phyloP scores from a whole-genome alignment of 306 rosid genomes.

The Acacia acuminata region DNA sequence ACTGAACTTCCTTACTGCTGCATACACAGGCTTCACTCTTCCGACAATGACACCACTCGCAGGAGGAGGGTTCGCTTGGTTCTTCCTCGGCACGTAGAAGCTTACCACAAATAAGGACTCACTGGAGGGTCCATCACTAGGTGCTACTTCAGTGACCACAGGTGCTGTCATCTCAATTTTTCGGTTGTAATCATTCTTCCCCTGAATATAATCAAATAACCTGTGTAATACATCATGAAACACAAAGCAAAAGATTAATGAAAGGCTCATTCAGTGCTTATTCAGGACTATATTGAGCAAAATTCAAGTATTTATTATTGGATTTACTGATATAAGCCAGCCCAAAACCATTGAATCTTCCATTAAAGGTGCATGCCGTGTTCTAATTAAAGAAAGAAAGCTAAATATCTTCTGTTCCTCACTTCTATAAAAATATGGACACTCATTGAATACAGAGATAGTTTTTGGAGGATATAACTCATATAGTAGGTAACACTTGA shows the following conservation, averaged over 20 bases:
- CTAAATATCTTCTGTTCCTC: background rate
- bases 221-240: constrained; percentile 35
- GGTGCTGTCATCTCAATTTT: constrained; percentile 91
- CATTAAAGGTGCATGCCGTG: background rate
- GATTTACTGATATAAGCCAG: no score
- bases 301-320: background rate
- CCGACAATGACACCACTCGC: constrained; percentile 66
- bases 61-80: constrained; percentile 77
- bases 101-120: constrained; percentile 74
- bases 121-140: constrained; percentile 71
- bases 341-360: background rate
- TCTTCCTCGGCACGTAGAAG: constrained; percentile 72
- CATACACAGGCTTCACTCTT: constrained; percentile 58
- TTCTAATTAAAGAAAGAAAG: background rate
- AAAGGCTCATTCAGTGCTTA: background rate
- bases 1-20: constrained; percentile 63
- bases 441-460: background rate
- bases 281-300: background rate
- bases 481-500: background rate
- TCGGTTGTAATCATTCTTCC: constrained; percentile 61
- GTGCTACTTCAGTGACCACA: constrained; percentile 59
- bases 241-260: background rate
- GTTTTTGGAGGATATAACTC: background rate
- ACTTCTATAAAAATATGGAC: background rate
- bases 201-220: constrained; percentile 79